Base-by-base conservation (phyloP, 768 basidiomycete genomes). In the Dentipellis sp. region DNA sequence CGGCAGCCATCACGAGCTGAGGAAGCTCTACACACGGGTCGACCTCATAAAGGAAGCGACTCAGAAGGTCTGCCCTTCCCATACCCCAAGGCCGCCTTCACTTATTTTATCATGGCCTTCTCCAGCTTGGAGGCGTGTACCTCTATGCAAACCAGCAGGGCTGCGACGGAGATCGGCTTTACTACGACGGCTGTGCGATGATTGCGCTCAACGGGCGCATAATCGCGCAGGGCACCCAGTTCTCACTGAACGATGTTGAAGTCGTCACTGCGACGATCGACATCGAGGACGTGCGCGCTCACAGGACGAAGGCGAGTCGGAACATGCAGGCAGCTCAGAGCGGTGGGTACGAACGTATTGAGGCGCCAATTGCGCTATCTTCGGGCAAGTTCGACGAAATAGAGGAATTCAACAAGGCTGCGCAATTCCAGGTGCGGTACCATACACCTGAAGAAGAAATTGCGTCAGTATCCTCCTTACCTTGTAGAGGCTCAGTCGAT, bases 81-180 rank as follows among this genome's bases (percentile, higher is more conserved):
- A 6, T 6, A 37, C 29, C 12, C 5, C 14, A 10, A 23, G 9
- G 29, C 21, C 21, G 6, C 48, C 55, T 16, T 39, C 55, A 47
- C 21, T 46, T 29, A 22, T 11, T 35, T n/a, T 7, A 10, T 36
- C 7, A 17, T 10, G 38, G 23, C 23, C 19, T 34, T 21, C 40
- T 61, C 3, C 48, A 97, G 95, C 80, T 94, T 37, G 97, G 97
- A 10, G 97, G 97, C 2, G 83, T 97, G 53, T 99, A 99, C 71
- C 79, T 99, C 7, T 99, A 99, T 64, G 92, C 97, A 9, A 99
- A 99, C 67, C 97, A 99, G 65, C 95, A 97, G 75, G 97, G 97
- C 5, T 99, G 97, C 66, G 97, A 99, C 64, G 97, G 97, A 1
- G 97, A 99, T 68, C 82, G 97, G 34, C 77, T 98, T 0, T 99